Conservation (phyloP, 331 rosid species). For the Prunus yedoensis region DNA sequence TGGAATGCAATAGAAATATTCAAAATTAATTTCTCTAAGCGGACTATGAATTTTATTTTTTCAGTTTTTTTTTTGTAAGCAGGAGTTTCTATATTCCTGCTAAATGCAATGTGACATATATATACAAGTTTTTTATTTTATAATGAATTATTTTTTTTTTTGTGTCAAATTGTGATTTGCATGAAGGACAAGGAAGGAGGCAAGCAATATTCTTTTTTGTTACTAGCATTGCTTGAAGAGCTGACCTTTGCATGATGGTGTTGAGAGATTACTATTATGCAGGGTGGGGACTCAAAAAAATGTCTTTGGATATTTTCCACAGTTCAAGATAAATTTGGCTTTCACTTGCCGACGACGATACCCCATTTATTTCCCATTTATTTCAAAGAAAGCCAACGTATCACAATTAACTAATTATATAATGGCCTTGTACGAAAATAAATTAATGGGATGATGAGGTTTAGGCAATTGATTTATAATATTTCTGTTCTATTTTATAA, state of each 20-base stretch:
- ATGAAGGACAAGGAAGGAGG: too few species aligned
- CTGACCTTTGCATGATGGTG: background rate
- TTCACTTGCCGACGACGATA: background rate
- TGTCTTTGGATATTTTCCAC: background rate
- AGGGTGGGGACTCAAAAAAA: background rate
- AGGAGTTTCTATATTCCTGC: too few species aligned
- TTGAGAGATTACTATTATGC: background rate
- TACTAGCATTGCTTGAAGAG: too few species aligned
- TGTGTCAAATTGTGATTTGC: too few species aligned
- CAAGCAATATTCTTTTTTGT: too few species aligned
- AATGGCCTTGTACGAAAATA: background rate
- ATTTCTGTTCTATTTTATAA: background rate
- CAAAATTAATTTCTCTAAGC: background rate
- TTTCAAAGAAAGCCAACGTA: conserved; percentile 2
- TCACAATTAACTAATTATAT: background rate
- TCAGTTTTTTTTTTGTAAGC: background rate
- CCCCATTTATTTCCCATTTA: background rate
- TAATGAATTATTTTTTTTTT: fast-evolving
- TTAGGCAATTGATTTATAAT: background rate
- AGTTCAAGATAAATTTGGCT: background rate
- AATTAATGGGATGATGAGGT: background rate
- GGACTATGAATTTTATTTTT: background rate
- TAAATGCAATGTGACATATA: too few species aligned
- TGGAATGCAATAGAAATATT: conserved; percentile 1
- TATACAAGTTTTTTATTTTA: fast-evolving